phyloP scores from a whole-genome alignment of 768 basidiomycete genomes.

The Mrakia blollopis region DNA sequence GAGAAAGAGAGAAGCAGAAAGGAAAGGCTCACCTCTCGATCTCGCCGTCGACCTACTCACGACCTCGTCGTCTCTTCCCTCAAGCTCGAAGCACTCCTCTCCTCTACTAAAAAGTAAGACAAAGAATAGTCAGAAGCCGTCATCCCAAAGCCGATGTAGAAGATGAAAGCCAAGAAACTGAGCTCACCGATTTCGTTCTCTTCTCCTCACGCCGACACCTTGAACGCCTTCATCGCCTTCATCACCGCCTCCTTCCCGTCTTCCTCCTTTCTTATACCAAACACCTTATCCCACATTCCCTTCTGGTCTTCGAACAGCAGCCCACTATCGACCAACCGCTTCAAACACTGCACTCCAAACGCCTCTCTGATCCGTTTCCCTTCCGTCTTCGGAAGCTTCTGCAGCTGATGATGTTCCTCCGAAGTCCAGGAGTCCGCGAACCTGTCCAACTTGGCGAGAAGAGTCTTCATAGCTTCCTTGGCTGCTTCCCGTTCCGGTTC shows the following conservation, averaged over 20 bases:
- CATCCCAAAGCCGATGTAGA: too few relatives aligned
- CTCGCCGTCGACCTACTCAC: too few relatives aligned
- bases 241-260: not conserved
- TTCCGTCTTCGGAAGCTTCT: not conserved
- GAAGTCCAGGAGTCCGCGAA: not conserved
- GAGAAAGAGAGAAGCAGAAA: too few relatives aligned
- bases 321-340: not conserved
- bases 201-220: too few relatives aligned
- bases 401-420: not conserved
- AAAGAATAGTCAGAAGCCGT: too few relatives aligned
- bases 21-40: too few relatives aligned
- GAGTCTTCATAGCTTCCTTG: not conserved
- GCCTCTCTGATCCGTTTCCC: not conserved
- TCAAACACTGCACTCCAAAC: not conserved
- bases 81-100: too few relatives aligned
- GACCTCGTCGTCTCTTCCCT: too few relatives aligned
- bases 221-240: not conserved
- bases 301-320: not conserved
- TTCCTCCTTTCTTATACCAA: not conserved
- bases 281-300: slow-evolving; percentile 3
- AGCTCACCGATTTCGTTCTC: too few relatives aligned
- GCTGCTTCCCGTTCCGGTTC: not conserved
- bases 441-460: not conserved
- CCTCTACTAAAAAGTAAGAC: too few relatives aligned
- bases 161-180: too few relatives aligned